Evolutionary conservation across 2,329 filamentous ascomycete genomes (phyloP), one percentile per base, ranked within the genome.

Genomic region (Stagonosporopsis rhizophila): DNA sequence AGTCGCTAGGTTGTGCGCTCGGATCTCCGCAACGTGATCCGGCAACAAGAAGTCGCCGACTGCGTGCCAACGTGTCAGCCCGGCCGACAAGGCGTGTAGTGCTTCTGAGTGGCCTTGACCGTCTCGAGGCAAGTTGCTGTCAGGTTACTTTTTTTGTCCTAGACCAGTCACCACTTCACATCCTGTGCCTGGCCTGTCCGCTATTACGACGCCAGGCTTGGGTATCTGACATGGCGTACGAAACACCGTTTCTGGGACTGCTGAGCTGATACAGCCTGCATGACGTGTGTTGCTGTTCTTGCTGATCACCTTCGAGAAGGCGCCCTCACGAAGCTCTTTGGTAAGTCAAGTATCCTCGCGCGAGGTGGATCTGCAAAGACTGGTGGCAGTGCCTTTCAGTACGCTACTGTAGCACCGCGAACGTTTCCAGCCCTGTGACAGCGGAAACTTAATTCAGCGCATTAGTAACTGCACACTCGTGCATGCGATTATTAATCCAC

Each of bases 21-120:
- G 65, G 66, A 51, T 62, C 66, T 64, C 66, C 64, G 57, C 66
- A 60, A 56, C 60, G 60, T 62, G 60, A 52, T 61, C 66, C 64
- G 61, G 55, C 35, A 52, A 61, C 49, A 57, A 56, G 40, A 59
- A 35, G 19, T 58, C 49, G 44, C 41, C 25, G 48, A 49, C 23
- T 25, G 54, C 49, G 49, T 59, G 62, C 49, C 56, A 34, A 19
- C 27, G 22, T 32, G 34, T 19, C 56, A 40, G 34, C 20, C 34
- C 23, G 41, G 25, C 42, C 55, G 46, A 61, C 52, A 62, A 48
- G 45, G 34, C 48, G 9, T 48, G 35, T 19, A 38, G 34, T 32
- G 40, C 38, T 45, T 15, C 15, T 34, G 35, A 49, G 20, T 46
- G 48, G 20, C 37, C 17, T 42, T 51, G 39, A 42, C 35, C 37